Percentiles rank a stretch among this genome's conserved stretches.
Conservation (phyloP, 202 grass and related monocot species). For the Brachypodium distachyon region DNA sequence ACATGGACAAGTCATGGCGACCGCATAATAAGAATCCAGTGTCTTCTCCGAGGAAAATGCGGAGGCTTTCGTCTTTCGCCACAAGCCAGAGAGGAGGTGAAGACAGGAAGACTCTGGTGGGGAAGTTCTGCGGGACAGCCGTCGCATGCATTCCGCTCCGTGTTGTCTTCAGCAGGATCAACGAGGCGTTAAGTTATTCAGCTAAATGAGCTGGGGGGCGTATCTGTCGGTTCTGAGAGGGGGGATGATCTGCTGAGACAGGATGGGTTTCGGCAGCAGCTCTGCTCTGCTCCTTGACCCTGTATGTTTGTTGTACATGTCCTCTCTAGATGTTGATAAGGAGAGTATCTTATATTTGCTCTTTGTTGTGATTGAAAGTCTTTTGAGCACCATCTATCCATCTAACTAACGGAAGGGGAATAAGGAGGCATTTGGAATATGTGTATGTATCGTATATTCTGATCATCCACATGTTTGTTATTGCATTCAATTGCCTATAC, state of each 20-base stretch:
- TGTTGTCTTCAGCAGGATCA: conserved; percentile 92
- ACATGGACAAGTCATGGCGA: conserved; percentile 30
- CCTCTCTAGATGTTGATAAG: background rate
- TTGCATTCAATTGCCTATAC: too few relatives aligned
- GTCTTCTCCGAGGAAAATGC: conserved; percentile 54
- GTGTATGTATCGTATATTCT: background rate
- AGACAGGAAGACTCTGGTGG: conserved; percentile 29
- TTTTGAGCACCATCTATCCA: background rate
- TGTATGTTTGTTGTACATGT: background rate
- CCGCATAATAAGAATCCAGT: conserved; percentile 38
- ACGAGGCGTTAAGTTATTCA: conserved; percentile 54
- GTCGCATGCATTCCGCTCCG: conserved; percentile 76
- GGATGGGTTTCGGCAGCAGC: background rate
- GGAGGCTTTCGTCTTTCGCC: conserved; percentile 72
- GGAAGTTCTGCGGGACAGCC: conserved; percentile 36
- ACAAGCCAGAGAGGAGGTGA: conserved; percentile 14
- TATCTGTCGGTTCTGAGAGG: background rate
- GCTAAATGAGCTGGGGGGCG: conserved; percentile 13
- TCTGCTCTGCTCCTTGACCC: too few relatives aligned
- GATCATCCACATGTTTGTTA: too few relatives aligned
- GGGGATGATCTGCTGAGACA: background rate
- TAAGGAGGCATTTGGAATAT: background rate
- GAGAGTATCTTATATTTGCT: too few relatives aligned
- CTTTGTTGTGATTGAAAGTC: too few relatives aligned
- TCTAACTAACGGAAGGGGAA: background rate